These are phyloP conservation scores for Nitzschia putrida DNA, from an alignment of 108 stramenopile species.

Conservation along the genomic window DNA sequence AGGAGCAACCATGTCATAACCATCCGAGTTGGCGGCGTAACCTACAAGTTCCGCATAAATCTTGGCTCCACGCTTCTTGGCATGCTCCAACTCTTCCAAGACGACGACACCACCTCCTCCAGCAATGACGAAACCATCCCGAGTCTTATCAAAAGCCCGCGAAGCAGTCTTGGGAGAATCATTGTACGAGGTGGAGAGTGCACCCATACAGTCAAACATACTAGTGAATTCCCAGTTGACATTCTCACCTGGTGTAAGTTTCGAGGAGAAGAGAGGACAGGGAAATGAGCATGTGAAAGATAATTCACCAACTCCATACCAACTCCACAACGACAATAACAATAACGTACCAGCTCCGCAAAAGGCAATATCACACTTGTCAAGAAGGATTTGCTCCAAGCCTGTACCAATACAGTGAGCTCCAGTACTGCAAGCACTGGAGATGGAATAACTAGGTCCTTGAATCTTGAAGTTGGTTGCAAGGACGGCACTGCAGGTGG, in stretches of 20 bases:
- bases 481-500: conserved; percentile 85
- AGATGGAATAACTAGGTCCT: conserved; percentile 86
- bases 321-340: neutral
- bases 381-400: conserved; percentile 88
- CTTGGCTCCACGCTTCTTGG: conserved; percentile 94
- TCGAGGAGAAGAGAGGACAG: neutral
- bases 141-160: conserved; percentile 94
- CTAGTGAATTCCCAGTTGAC: conserved; percentile 90
- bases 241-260: conserved; percentile 58
- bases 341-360: conserved; percentile 81
- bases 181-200: conserved; percentile 89
- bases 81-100: conserved; percentile 96
- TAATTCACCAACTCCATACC: too few species aligned
- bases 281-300: conserved; percentile 1
- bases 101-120: conserved; percentile 97
- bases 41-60: conserved; percentile 95
- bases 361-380: conserved; percentile 88
- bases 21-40: conserved; percentile 97
- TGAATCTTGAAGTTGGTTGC: conserved; percentile 91
- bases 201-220: conserved; percentile 97
- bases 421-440: conserved; percentile 88
- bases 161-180: conserved; percentile 85
- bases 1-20: conserved; percentile 98
- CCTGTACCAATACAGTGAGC: conserved; percentile 94
- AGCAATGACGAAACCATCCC: conserved; percentile 99